Base-by-base conservation (phyloP, 2,329 filamentous ascomycete genomes). In the Fusarium sp. region DNA sequence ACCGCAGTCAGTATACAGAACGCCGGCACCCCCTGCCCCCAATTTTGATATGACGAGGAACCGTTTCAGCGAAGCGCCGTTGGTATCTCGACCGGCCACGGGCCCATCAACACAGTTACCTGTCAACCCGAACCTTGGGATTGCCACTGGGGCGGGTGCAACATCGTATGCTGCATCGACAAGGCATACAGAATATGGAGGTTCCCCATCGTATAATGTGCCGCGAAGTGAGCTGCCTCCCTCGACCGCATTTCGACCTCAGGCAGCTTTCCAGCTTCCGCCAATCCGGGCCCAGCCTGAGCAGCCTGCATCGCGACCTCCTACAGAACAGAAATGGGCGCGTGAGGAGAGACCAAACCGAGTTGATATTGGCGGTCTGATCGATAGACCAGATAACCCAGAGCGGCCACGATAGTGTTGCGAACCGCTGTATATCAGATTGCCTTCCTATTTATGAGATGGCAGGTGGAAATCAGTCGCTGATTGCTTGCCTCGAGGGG, bases 331-430 rank as follows among this genome's bases (percentile, higher is more conserved):
- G 20, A 67, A 72, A 24, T 81, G 80, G 76, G 73, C 75, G 54
- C 80, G 83, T 42, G 84, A 86, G 56, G 85, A 87, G 55, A 82
- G 85, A 26, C 77, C 81, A 19, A 77, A 81, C 36, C 83, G 88
- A 17, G 83, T 89, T 47, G 86, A 88, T 69, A 89, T 90, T 63
- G 85, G 83, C 12, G 87, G 87, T 3, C 80, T 88, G 72, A 86
- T 91, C 71, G 88, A 88, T 67, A 86, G 82, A 76, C 83, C 85
- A 23, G 83, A 83, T 69, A 80, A 66, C 36, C 75, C 68, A 46
- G 75, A 66, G 63, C 71, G 69, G 47, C 62, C 69, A 26, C 69
- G 72, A 63, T 77, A 73, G 57, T 50, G 52, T 36, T 52, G 36
- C 26, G 55, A 45, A 56, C 58, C 32, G 53, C 62, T 40, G 28